Base-by-base conservation (phyloP, 2,329 filamentous ascomycete genomes). In the Diplodia seriata region DNA sequence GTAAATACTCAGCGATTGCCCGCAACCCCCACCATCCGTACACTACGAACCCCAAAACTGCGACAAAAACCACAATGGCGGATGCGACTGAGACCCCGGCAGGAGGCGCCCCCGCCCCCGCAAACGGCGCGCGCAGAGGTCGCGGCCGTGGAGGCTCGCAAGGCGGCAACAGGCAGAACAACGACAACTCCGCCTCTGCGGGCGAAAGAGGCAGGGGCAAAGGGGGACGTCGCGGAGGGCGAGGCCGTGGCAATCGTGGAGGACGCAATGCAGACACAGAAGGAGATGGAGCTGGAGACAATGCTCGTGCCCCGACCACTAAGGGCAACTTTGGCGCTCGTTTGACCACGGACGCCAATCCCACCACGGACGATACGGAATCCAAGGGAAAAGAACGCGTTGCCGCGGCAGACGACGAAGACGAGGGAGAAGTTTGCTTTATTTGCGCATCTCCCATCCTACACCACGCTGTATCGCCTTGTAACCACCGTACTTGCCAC, bases 401-500 rank as follows among this genome's bases (percentile, higher is more conserved):
- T 26, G 18, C 47, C 18, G 40, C n/a, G 5, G 49, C 33, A 4
- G 55, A 31, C 3, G 57, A 50, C 76, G 79, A 69, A 29, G 83
- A 83, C 36, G 91, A 93, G 67, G 90, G 85, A 31, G 93, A 97
- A 70, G 87, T 97, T 70, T 99, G 95, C 86, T 98, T 98, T 81
- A 99, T 99, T 76, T 99, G 95, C 80, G 94, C 95, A 68, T 97
- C 94, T 71, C 88, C 90, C 2, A 90, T 99, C 57, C 88, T 91
- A 59, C 93, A 98, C 82, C 89, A 92, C 73, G 91, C 94, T 11
- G 89, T 99, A 71, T 89, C 94, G 38, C 94, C 95, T 23, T 99
- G 95, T 81, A 98, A 97, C 79, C 95, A 99, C 81, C 87, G 92
- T 68, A 97, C 94, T 59, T 99, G 95, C 77, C 95, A 99, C 81